These are phyloP conservation scores for Arthrobotrys megalospora DNA, from an alignment of 2,329 filamentous ascomycete species.

Conservation along the genomic window DNA sequence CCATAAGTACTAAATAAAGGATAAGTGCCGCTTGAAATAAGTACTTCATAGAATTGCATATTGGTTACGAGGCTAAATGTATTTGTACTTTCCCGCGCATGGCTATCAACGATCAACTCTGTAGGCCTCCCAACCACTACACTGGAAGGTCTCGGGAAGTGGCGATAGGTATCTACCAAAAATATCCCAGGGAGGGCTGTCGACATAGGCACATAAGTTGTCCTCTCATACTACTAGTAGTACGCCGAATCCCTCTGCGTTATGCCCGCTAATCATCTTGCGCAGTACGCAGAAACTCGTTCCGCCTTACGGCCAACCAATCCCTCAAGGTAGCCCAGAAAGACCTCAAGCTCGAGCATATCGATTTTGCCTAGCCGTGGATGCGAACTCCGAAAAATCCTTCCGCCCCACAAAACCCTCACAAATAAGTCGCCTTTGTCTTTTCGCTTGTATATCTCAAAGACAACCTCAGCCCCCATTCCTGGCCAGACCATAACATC, in stretches of 20 bases:
- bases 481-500: constrained; percentile 87
- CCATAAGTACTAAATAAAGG: too few relatives aligned
- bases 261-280: background rate
- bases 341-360: constrained; percentile 77
- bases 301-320: constrained; percentile 72
- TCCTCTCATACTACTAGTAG: background rate
- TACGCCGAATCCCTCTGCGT: background rate
- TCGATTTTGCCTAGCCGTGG: constrained; percentile 75
- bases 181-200: too few relatives aligned
- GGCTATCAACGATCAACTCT: too few relatives aligned
- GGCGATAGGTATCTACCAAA: too few relatives aligned
- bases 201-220: too few relatives aligned
- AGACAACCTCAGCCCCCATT: constrained; percentile 84
- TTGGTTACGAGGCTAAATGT: too few relatives aligned
- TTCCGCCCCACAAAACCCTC: constrained; percentile 80
- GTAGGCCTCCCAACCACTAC: too few relatives aligned
- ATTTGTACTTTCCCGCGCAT: too few relatives aligned
- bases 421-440: constrained; percentile 70
- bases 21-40: background rate
- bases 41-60: background rate
- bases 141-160: too few relatives aligned
- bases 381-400: constrained; percentile 76
- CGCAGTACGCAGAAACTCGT: constrained; percentile 24
- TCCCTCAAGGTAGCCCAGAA: constrained; percentile 80
- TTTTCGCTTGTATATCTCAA: constrained; percentile 77